Conservation (phyloP, 2,329 filamentous ascomycete genomes). For the Aspergillus sp. region DNA sequence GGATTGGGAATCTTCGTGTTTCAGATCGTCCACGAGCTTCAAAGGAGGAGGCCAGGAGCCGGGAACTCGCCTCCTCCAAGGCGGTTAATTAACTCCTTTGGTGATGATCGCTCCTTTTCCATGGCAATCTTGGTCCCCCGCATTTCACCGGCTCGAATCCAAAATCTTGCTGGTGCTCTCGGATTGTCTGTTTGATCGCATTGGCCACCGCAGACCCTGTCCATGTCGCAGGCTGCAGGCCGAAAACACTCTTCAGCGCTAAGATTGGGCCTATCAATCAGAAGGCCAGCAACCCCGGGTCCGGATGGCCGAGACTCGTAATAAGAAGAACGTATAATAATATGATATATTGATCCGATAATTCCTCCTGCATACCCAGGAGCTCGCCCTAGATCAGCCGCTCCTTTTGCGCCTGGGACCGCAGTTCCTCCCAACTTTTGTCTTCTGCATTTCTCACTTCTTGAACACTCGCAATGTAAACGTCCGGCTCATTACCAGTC, state of each 20-base stretch:
- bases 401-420: not conserved
- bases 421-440: slow-evolving; percentile 1
- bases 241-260: not conserved
- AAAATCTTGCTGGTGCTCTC: not conserved
- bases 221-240: not conserved
- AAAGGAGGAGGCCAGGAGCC: not conserved
- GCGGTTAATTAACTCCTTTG: not conserved
- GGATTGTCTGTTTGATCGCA: not conserved
- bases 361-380: slow-evolving; percentile 2
- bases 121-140: not conserved
- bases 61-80: not conserved
- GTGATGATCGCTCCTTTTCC: not conserved
- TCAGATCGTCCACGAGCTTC: not conserved
- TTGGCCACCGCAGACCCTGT: not conserved
- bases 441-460: not conserved
- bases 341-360: slow-evolving; percentile 5
- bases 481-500: not conserved
- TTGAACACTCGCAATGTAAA: not conserved
- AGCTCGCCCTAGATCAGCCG: slow-evolving; percentile 8
- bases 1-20: not conserved
- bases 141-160: not conserved
- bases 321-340: not conserved
- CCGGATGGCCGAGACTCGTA: not conserved
- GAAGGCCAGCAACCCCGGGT: not conserved
- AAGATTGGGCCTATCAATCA: not conserved